Conservation (phyloP, 75 land plant genomes). For the Cunninghamia lanceolata region DNA sequence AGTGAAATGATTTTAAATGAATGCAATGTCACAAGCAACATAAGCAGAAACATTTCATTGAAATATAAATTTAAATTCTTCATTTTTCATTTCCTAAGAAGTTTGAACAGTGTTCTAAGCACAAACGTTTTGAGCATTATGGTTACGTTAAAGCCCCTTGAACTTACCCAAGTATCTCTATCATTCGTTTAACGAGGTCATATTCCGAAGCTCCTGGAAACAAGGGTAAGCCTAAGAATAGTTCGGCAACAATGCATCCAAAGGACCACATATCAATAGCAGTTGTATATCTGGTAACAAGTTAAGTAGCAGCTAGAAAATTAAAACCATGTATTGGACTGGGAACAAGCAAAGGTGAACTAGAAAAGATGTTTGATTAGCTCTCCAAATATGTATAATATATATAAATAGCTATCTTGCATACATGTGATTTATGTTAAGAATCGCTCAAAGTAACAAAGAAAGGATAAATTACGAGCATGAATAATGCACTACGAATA, state of each 20-base stretch:
- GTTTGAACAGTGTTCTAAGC: neutral
- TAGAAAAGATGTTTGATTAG: neutral
- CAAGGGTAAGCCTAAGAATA: slow-evolving; percentile 88
- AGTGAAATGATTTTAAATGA: neutral
- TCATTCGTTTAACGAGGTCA: slow-evolving; percentile 85
- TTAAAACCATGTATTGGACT: neutral
- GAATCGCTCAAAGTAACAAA: neutral
- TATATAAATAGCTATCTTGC: neutral
- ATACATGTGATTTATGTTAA: neutral
- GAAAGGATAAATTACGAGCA: neutral
- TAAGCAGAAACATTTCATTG: neutral
- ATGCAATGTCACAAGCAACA: neutral
- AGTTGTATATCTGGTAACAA: slow-evolving; percentile 66
- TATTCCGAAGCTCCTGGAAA: slow-evolving; percentile 93
- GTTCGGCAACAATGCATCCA: slow-evolving; percentile 95
- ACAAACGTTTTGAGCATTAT: neutral
- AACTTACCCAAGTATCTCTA: slow-evolving; percentile 74
- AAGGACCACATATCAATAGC: slow-evolving; percentile 99
- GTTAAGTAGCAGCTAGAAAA: slow-evolving; percentile 30
- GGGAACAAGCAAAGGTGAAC: neutral
- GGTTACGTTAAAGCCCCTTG: neutral
- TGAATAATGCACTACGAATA: neutral
- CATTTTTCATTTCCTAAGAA: neutral
- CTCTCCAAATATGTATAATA: neutral
- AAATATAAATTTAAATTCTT: neutral